A percentile compares a stretch with the other conserved stretches of the same genome.
phyloP scores from a whole-genome alignment of 108 stramenopile species.

The Nannochloropsis gaditana region DNA sequence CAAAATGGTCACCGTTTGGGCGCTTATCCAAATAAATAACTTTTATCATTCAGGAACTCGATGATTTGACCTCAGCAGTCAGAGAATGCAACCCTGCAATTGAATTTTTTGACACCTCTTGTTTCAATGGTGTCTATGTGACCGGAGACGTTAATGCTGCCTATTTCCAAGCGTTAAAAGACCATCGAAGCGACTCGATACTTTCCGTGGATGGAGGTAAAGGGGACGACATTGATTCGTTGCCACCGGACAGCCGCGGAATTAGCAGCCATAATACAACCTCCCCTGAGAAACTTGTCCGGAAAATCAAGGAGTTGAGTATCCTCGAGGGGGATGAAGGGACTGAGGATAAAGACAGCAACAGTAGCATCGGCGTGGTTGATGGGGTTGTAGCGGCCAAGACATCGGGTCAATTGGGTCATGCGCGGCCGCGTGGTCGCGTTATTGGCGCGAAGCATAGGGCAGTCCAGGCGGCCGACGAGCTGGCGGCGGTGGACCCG shows the following conservation, averaged over 20 bases:
- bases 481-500: not conserved
- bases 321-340: not conserved
- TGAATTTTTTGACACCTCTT: constrained; percentile 76
- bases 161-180: constrained; percentile 59
- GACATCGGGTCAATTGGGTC: not conserved
- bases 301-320: constrained; percentile 1
- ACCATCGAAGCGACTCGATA: not conserved
- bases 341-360: not conserved
- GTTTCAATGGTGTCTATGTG: constrained; percentile 89
- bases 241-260: constrained; percentile 26
- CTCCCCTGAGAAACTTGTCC: not conserved
- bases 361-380: not conserved
- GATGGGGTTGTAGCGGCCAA: constrained; percentile 11
- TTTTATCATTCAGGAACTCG: constrained; percentile 27
- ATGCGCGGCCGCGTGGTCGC: not conserved
- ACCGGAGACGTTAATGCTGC: constrained; percentile 71
- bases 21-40: not conserved
- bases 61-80: constrained; percentile 36
- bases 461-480: not conserved
- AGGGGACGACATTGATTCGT: not conserved
- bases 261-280: constrained; percentile 35
- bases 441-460: not conserved
- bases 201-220: constrained; percentile 4
- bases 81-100: constrained; percentile 44
- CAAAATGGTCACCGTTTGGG: too few relatives aligned